Evolutionary conservation across 257 asterid genomes (phyloP).

Genomic region (Salvia rosmarinus): DNA sequence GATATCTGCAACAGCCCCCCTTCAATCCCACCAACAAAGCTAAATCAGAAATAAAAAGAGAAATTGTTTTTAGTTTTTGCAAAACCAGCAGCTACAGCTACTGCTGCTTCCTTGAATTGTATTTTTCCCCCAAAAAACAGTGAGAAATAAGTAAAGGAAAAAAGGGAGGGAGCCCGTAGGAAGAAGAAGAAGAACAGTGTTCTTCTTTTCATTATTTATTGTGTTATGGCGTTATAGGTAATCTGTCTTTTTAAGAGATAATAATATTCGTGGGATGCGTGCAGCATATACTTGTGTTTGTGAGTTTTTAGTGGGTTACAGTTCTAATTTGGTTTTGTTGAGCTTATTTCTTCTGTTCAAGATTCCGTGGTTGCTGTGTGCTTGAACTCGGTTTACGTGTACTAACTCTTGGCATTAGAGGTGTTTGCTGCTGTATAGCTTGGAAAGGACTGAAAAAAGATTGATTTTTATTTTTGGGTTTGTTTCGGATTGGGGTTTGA

Average conservation of each 20-base stretch:
- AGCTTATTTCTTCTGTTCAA: not conserved
- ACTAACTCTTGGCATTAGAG: conserved; percentile 11
- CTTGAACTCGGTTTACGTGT: conserved; percentile 8
- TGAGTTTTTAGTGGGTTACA: not conserved
- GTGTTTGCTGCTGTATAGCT: conserved; percentile 1
- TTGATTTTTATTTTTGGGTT: not conserved
- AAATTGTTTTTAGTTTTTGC: conserved; percentile 50
- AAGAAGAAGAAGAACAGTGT: conserved; percentile 16
- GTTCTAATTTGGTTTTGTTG: not conserved
- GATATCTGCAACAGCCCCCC: conserved; percentile 60
- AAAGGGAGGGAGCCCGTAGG: not conserved
- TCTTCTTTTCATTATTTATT: conserved; percentile 13
- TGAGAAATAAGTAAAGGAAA: not conserved
- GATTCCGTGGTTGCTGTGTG: conserved; percentile 19
- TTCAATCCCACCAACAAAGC: conserved; percentile 51
- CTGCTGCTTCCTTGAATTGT: conserved; percentile 29
- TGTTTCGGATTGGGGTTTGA: conserved; percentile 32
- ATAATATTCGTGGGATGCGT: conserved; percentile 4
- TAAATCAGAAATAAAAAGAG: conserved; percentile 40
- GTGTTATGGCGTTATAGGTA: conserved; percentile 37
- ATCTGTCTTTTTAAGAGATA: not conserved
- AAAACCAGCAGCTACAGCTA: conserved; percentile 29
- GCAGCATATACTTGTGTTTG: not conserved
- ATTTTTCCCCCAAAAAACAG: not conserved
- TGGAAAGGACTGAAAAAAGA: not conserved